Base-by-base conservation (phyloP, 2,329 filamentous ascomycete species). In the Teratosphaeria nubilosa region DNA sequence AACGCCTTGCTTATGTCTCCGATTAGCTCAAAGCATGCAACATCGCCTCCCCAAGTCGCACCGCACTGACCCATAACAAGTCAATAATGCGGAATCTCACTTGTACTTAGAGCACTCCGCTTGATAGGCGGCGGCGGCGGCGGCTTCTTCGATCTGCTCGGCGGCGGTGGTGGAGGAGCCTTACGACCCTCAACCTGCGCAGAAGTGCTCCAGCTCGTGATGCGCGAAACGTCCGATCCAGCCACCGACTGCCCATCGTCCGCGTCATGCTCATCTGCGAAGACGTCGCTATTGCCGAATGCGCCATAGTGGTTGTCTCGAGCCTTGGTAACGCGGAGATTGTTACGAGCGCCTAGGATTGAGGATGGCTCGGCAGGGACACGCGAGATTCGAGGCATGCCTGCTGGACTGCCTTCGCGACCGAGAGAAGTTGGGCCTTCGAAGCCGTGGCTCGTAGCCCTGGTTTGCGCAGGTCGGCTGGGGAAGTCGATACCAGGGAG, bases 121-220 rank as follows among this genome's bases (percentile, higher is more conserved):
- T 86, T 86, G 74, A 84, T 80, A 24, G 85, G 84, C 11, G 82
- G 82, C 24, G 83, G 84, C 60, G 84, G 83, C 24, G 82, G 80
- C 20, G 84, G 83, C 71, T 87, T 87, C 77, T 86, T 87, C 37
- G 81, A 74, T 67, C 84, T 75, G 24, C 80, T 65, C 51, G 69
- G 69, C 9, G 82, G 81, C 27, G 82, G 82, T 25, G 84, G 85
- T 30, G 85, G 84, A 22, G 85, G 84, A 53, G 83, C 81, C 51
- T 78, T 79, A 71, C 82, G 84, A 70, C 80, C 80, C 57, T 48
- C 41, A 2, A 48, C 41, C 20, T 48, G 41, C n/a, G 41, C 41
- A 22, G 41, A 20, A 48, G n/a, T 48, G 41, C 41, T 48, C 41
- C 32, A 34, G 20, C 37, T 34, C 30, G 34, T 45, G 77, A 68